A percentile compares a stretch with the other conserved stretches of the same genome.
Conservation (phyloP, 345 rosid species). For the Aegle marmelos region DNA sequence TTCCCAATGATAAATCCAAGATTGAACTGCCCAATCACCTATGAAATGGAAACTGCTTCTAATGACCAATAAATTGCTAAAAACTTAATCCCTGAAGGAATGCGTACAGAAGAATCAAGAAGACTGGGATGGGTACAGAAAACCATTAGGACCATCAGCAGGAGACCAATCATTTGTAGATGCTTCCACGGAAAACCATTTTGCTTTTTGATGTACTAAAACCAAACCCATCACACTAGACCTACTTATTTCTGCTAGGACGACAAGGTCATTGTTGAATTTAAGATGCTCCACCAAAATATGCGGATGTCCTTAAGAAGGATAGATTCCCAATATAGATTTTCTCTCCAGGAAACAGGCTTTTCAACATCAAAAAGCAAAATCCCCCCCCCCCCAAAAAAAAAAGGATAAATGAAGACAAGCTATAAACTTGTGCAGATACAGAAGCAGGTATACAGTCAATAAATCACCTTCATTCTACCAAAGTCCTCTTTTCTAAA, state of each 20-base stretch:
- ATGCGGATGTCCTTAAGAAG: neutral
- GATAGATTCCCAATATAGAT: neutral
- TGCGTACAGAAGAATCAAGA: conserved; percentile 3
- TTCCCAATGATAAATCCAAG: conserved; percentile 96
- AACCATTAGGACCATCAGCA: neutral
- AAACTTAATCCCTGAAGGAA: conserved; percentile 4
- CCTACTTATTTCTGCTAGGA: conserved; percentile 8
- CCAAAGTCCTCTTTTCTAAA: conserved; percentile 85
- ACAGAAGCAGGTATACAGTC: neutral
- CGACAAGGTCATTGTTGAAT: neutral
- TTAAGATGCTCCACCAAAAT: neutral
- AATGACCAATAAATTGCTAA: neutral
- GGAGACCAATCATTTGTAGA: neutral
- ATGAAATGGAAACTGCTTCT: conserved; percentile 12
- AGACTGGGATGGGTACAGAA: neutral
- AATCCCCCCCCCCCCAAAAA: neutral
- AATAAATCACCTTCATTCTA: conserved; percentile 74
- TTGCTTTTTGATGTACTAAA: neutral
- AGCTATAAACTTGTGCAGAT: neutral
- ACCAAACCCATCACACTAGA: conserved; percentile 5
- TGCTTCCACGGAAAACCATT: neutral
- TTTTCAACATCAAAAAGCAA: neutral
- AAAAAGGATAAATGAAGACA: neutral
- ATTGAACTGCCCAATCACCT: conserved; percentile 98
- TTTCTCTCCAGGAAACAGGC: neutral